Evolutionary conservation across 2,329 filamentous ascomycete genomes (phyloP).

Genomic region (Tolypocladium guangdongense): DNA sequence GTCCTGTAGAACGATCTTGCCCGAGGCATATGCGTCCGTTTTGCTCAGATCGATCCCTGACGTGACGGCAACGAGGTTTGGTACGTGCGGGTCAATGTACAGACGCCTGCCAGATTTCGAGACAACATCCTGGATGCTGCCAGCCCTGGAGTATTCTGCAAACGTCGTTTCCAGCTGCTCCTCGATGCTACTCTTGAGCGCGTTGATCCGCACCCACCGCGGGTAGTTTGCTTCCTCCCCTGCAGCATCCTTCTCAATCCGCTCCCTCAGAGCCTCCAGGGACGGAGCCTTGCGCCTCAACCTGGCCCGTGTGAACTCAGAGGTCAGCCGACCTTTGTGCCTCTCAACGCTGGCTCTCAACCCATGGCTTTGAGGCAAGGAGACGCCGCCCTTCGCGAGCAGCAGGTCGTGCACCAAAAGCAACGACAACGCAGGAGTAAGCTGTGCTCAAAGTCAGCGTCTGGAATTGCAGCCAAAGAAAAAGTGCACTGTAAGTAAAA

Average conservation of each 20-base stretch:
- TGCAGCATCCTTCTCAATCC: conserved; percentile 40
- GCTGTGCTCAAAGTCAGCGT: conserved; percentile 33
- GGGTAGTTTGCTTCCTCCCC: conserved; percentile 52
- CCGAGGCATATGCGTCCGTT: conserved; percentile 60
- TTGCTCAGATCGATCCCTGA: conserved; percentile 61
- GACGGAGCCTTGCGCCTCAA: conserved; percentile 60
- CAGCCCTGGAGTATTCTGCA: conserved; percentile 45
- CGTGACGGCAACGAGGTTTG: conserved; percentile 71
- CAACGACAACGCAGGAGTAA: conserved; percentile 69
- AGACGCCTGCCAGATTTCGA: conserved; percentile 36
- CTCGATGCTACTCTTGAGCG: conserved; percentile 58
- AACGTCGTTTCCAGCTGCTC: conserved; percentile 70
- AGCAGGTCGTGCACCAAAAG: conserved; percentile 81
- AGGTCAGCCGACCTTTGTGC: conserved; percentile 69
- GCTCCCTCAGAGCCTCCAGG: conserved; percentile 51
- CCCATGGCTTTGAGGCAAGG: conserved; percentile 68
- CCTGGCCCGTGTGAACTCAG: conserved; percentile 73
- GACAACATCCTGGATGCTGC: conserved; percentile 46
- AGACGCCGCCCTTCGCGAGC: conserved; percentile 70
- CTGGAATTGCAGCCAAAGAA: neutral
- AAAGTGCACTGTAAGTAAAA: neutral
- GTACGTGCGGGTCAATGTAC: conserved; percentile 70
- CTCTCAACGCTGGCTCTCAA: conserved; percentile 64
- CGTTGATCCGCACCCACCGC: conserved; percentile 88
- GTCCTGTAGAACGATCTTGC: conserved; percentile 82